Base-by-base conservation (phyloP, 192 early-diverging fungal genomes). In the Backusella mclennaniae region DNA sequence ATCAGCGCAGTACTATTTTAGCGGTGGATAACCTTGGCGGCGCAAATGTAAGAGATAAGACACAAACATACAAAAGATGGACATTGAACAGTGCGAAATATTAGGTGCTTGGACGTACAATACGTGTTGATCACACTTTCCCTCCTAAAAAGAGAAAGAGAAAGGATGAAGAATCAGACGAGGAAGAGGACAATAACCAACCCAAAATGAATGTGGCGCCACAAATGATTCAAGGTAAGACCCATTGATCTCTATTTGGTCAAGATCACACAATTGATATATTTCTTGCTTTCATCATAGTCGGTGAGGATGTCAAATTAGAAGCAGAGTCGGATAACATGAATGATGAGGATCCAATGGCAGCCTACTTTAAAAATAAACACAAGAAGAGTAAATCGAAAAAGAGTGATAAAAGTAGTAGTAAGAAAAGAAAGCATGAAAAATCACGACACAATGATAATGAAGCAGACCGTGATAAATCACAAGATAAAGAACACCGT, bases 11-110 rank as follows among this genome's bases (percentile, higher is more conserved):
- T 69, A 98, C 96, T 4, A 82, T 96, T 1, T 85, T 99, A 41
- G 95, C 96, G 0, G 97, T 99, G 6, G 97, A 99, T 84, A 99
- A 99, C 82, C 87, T 99, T 39, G 96, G 96, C 80, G 96, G 96
- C 7, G 83, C 83, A 52, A 86, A 90, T 80, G 87, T 89, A 83
- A 78, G 19, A 39, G 73, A 72, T 7, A 12, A 73, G 46, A 63
- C 4, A 38, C 2, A 35, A 35, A 38, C 19, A 66, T 11, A 15
- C 35, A 23, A 38, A 41, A 63, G 31, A 76, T 35, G 26, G 49
- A 14, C 21, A 12, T 63, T 29, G 2, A 63, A 29, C 56, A 63
- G 26, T 2, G n/a, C 6, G 9, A 29, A 63, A 31, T 63, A 14
- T 63, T 83, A 84, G 85, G 74, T 86, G 1, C 70, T 83, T 11